A percentile compares a stretch with the other conserved stretches of the same genome.
phyloP scores from a whole-genome alignment of 2,329 filamentous ascomycete species.

The Metarhizium sp. region DNA sequence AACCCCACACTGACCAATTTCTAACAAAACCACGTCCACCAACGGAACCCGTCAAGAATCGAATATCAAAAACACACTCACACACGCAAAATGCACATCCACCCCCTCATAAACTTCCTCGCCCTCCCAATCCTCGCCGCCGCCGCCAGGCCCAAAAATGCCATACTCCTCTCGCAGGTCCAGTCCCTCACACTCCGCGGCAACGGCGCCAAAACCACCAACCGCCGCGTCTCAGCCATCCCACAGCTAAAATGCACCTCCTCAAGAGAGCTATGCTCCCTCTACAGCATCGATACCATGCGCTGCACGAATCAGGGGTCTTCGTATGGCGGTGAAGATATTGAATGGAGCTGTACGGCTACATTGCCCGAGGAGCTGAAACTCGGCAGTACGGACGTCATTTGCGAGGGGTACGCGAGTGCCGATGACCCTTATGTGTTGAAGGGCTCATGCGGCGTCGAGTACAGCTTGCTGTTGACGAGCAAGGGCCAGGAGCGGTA shows the following conservation, averaged over 20 bases:
- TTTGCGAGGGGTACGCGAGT: conserved; percentile 79
- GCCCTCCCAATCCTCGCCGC: conserved; percentile 16
- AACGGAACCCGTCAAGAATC: neutral
- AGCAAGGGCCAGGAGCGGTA: conserved; percentile 64
- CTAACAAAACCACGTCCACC: neutral
- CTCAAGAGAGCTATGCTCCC: conserved; percentile 49
- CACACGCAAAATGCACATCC: conserved; percentile 17
- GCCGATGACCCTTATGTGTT: conserved; percentile 78
- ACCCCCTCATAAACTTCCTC: conserved; percentile 12
- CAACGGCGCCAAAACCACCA: conserved; percentile 53
- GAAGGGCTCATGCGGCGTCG: conserved; percentile 85
- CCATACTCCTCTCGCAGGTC: conserved; percentile 53
- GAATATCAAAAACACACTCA: neutral
- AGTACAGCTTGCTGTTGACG: conserved; percentile 76
- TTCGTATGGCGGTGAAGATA: conserved; percentile 68
- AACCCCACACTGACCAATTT: neutral
- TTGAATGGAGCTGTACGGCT: conserved; percentile 83
- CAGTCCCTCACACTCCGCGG: conserved; percentile 69
- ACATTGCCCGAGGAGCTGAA: conserved; percentile 50
- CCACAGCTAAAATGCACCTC: conserved; percentile 75
- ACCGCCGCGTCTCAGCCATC: conserved; percentile 66
- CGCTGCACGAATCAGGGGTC: conserved; percentile 81
- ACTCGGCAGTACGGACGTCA: conserved; percentile 78
- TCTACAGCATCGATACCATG: conserved; percentile 73
- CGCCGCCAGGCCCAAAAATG: conserved; percentile 32